A percentile compares a stretch with the other conserved stretches of the same genome.
phyloP scores from a whole-genome alignment of 805 yeast genomes.

The Monosporozyma solicola region DNA sequence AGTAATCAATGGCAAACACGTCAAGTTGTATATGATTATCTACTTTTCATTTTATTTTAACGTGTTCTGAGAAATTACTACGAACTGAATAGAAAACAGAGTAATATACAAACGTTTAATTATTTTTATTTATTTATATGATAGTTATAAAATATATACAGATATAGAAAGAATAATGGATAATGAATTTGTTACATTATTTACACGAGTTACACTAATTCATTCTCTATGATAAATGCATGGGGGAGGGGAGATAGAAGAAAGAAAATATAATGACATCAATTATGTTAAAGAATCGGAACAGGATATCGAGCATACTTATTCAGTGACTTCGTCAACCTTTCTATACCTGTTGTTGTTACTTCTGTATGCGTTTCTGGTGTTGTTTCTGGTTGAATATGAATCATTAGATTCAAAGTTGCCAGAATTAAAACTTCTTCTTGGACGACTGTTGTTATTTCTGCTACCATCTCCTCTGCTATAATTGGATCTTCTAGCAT shows the following conservation, averaged over 20 bases:
- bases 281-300: neutral
- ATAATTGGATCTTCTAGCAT: neutral
- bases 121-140: conserved; percentile 1
- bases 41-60: neutral
- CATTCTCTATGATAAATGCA: neutral
- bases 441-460: neutral
- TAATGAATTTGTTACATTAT: neutral
- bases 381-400: neutral
- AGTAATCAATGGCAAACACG: neutral
- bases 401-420: neutral
- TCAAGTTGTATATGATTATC: neutral
- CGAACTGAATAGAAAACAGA: neutral
- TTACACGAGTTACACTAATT: neutral
- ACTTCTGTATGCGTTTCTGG: neutral
- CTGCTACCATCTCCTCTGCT: neutral
- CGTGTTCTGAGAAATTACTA: neutral
- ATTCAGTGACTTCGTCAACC: neutral
- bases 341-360: neutral
- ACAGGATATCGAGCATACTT: neutral
- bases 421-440: neutral
- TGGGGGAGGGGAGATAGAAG: neutral
- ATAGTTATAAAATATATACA: conserved; percentile 1
- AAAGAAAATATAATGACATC: neutral
- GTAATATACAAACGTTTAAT: neutral
- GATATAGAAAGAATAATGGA: neutral